Conservation (phyloP, 768 basidiomycete species). For the Naganishia onofrii region DNA sequence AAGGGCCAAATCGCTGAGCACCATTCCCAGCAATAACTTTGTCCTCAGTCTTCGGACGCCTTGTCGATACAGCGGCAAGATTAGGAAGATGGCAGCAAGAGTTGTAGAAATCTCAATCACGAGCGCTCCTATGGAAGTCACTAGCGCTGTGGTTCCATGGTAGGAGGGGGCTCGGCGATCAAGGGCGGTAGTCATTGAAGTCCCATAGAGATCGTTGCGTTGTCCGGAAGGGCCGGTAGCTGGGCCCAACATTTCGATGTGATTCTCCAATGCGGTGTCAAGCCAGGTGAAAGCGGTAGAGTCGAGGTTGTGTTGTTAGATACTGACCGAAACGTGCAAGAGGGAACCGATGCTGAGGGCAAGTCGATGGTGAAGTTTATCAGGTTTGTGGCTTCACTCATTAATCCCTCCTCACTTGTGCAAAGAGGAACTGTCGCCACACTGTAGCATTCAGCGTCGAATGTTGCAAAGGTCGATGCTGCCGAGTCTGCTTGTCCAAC, state of each 20-base stretch:
- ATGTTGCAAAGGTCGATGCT: too few species aligned
- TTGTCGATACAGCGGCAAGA: slow-evolving; percentile 36
- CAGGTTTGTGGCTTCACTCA: too few species aligned
- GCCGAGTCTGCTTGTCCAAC: too few species aligned
- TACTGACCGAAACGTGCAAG: background rate
- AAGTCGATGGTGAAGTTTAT: background rate
- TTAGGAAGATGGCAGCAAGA: slow-evolving; percentile 38
- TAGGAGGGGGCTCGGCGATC: background rate
- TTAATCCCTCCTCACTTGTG: too few species aligned
- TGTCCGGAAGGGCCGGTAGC: background rate
- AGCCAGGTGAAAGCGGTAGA: background rate
- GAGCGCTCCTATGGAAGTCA: slow-evolving; percentile 36
- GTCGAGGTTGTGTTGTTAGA: background rate
- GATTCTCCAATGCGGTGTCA: background rate
- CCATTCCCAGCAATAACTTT: slow-evolving; percentile 46
- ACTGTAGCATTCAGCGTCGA: too few species aligned
- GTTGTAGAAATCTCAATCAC: slow-evolving; percentile 42
- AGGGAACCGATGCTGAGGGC: background rate
- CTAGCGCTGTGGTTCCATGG: slow-evolving; percentile 2
- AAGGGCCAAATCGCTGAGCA: slow-evolving; percentile 45
- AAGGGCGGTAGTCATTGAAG: too few species aligned
- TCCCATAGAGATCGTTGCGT: background rate
- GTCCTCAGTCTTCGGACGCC: slow-evolving; percentile 45
- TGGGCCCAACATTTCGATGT: background rate
- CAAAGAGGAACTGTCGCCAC: too few species aligned